phyloP scores from a whole-genome alignment of 2,329 filamentous ascomycete genomes.

The Microascus cirrosus region DNA sequence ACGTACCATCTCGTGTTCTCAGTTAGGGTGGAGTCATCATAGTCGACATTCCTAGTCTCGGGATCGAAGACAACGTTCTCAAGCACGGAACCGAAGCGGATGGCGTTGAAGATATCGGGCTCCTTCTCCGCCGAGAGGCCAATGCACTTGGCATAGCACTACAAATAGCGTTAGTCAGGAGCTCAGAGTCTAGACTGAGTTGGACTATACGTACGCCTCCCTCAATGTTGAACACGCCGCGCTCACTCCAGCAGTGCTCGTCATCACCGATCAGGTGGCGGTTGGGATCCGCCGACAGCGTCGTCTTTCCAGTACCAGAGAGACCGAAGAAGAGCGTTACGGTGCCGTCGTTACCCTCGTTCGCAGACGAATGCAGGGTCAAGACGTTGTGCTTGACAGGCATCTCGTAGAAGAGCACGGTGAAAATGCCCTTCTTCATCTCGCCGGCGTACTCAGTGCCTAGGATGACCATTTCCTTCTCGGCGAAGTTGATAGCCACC shows the following conservation, averaged over 20 bases:
- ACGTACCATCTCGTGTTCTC: slow-evolving; percentile 76
- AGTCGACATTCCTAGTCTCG: slow-evolving; percentile 80
- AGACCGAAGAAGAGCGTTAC: slow-evolving; percentile 99
- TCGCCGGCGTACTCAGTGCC: slow-evolving; percentile 97
- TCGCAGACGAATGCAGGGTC: slow-evolving; percentile 95
- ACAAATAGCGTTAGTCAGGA: background rate
- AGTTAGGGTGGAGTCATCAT: slow-evolving; percentile 87
- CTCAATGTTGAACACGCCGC: slow-evolving; percentile 98
- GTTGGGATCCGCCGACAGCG: slow-evolving; percentile 92
- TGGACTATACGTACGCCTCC: slow-evolving; percentile 42
- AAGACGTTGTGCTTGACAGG: slow-evolving; percentile 98
- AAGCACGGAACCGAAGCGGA: slow-evolving; percentile 91
- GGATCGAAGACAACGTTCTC: slow-evolving; percentile 99
- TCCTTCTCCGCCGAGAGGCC: slow-evolving; percentile 97
- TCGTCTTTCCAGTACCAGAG: slow-evolving; percentile 97
- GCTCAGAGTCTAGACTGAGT: background rate
- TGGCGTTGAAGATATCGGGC: slow-evolving; percentile 92
- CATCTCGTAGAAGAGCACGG: slow-evolving; percentile 99
- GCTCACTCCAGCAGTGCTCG: slow-evolving; percentile 99
- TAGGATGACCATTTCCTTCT: slow-evolving; percentile 99
- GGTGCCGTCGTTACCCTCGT: slow-evolving; percentile 88
- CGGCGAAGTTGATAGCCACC: slow-evolving; percentile 96
- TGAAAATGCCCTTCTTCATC: slow-evolving; percentile 99
- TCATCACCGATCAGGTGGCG: slow-evolving; percentile 94
- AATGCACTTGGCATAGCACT: slow-evolving; percentile 96